Percentiles rank a stretch among this genome's conserved stretches.
Evolutionary conservation across 331 rosid genomes (phyloP).

Genomic region (Quercus phellos): DNA sequence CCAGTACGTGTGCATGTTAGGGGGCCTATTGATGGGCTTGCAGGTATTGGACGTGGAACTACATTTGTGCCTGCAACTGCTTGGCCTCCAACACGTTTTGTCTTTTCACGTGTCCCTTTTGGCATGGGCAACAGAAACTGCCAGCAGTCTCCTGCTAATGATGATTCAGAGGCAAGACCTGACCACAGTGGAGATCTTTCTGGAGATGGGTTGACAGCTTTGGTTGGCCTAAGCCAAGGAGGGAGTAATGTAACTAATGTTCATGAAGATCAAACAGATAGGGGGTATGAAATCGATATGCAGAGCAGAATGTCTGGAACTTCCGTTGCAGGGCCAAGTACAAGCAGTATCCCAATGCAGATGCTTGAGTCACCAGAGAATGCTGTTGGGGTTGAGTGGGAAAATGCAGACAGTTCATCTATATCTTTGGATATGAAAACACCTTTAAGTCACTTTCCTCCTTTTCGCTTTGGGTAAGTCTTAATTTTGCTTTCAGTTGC

Average conservation of each 20-base stretch:
- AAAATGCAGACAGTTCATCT: constrained; percentile 56
- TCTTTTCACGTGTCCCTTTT: constrained; percentile 90
- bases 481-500: constrained; percentile 16
- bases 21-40: constrained; percentile 93
- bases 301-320: constrained; percentile 61
- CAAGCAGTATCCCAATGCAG: constrained; percentile 73
- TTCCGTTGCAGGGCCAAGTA: constrained; percentile 61
- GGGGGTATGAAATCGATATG: constrained; percentile 71
- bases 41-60: constrained; percentile 92
- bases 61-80: constrained; percentile 82
- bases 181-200: constrained; percentile 74
- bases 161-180: constrained; percentile 80
- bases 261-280: constrained; percentile 63
- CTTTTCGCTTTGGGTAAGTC: constrained; percentile 94
- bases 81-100: constrained; percentile 88
- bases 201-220: constrained; percentile 97
- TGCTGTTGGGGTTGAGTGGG: constrained; percentile 82
- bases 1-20: constrained; percentile 89
- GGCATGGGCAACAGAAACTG: constrained; percentile 82
- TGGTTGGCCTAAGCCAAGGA: constrained; percentile 88
- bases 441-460: constrained; percentile 94
- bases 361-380: constrained; percentile 77
- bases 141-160: constrained; percentile 79
- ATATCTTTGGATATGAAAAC: constrained; percentile 91
- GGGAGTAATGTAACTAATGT: constrained; percentile 49